Percentiles rank a stretch among this genome's conserved stretches.
These are phyloP conservation scores for Ceratocystis harringtonii DNA, from an alignment of 2,329 filamentous ascomycete genomes.

Conservation along the genomic window DNA sequence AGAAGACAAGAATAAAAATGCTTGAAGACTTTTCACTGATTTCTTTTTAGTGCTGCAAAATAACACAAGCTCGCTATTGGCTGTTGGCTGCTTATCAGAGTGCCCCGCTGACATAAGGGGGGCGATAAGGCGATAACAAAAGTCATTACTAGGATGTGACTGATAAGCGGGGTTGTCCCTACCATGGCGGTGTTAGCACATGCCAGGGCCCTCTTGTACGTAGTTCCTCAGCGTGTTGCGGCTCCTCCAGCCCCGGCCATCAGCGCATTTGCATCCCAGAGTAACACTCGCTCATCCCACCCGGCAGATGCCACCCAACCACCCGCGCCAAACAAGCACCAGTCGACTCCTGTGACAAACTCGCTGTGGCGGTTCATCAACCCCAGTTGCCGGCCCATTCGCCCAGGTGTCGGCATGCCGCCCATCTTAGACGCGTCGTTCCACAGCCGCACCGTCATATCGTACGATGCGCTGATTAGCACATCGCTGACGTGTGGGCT, in stretches of 20 bases:
- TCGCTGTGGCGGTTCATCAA: conserved; percentile 89
- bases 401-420: conserved; percentile 19
- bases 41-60: background rate
- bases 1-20: background rate
- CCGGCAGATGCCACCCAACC: conserved; percentile 91
- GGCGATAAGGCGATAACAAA: background rate
- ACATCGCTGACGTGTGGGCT: conserved; percentile 86
- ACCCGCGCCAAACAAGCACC: conserved; percentile 90
- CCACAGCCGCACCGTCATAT: conserved; percentile 96
- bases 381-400: conserved; percentile 57
- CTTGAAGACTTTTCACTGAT: background rate
- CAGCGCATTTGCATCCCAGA: conserved; percentile 69
- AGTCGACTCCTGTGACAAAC: conserved; percentile 91
- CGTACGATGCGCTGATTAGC: conserved; percentile 79
- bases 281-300: conserved; percentile 81
- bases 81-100: conserved; percentile 1
- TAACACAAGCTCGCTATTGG: background rate
- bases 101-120: conserved; percentile 12
- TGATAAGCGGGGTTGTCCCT: background rate
- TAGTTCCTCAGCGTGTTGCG: background rate
- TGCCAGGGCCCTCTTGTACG: background rate
- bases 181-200: background rate
- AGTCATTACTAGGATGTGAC: background rate
- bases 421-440: conserved; percentile 47
- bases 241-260: conserved; percentile 10